Base-by-base conservation (phyloP, 176 grass and related monocot species). In the Aegilops sharonensis region DNA sequence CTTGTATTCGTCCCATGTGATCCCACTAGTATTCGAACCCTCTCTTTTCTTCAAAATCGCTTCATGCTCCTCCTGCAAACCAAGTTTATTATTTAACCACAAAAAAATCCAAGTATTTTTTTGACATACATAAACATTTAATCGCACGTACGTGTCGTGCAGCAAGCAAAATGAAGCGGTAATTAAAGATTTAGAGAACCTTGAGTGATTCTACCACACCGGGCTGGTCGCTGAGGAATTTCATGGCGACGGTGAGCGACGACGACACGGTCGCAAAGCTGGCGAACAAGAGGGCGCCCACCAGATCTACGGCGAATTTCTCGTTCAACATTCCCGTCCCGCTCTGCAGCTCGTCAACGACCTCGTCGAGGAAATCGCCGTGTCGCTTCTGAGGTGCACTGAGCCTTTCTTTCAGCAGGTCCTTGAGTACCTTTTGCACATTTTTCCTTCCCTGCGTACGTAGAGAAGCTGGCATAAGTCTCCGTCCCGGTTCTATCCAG, bases 1-100 rank as follows among this genome's bases (percentile, higher is more conserved):
- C 61, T 21, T 80, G 39, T 11, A 27, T 27, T 27, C 27, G 27
- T 27, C 27, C 27, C 27, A 27, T 27, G 27, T 27, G 27, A 27
- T 27, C 8, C 24, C 78, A 45, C 11, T 45, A 1, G 61, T 21
- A 47, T 6, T 32, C 13, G 11, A 9, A 21, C 9, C 61, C 9
- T 66, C 61, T 80, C 24, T 24, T 65, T 80, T 47, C 4, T 66
- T 48, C 8, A 80, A 24, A 8, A 80, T 66, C 0, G 37, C 15
- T 12, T 48, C 78, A 20, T 80, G 78, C 78, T 80, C 78, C 37
- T 66, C 78, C 78, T 80, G 24, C 11, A 80, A 45, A 12, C 42
- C 0, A 1, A 45, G 4, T 3, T 12, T 1, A 12, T 1, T 13
- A 0, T 57, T 57, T 7, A 57, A 57, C 54, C 54, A 2, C 14